Base-by-base conservation (phyloP, 345 rosid genomes). In the Capsella bursapastoris region DNA sequence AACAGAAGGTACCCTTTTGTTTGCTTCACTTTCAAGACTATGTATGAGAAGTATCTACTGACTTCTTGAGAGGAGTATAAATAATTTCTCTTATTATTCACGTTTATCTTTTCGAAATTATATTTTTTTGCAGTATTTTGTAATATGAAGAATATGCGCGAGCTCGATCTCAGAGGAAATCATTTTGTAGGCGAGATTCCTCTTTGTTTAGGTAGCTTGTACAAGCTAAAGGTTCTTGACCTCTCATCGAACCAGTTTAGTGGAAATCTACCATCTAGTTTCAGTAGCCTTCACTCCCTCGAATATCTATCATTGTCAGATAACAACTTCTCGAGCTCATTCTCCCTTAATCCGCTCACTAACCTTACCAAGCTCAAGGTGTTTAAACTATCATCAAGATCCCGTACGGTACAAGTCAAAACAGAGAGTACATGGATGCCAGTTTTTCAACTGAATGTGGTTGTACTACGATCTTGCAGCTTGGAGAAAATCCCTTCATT, bases 361-460 rank as follows among this genome's bases (percentile, higher is more conserved):
- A 78, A 72, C 58, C 81, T 65, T n/a, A 49, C 74, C 15, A 72
- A 52, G 22, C 78, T 78, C 45, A 63, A 53, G 66, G 74, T 78
- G 22, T 10, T 78, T 1, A 43, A 68, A 60, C 27, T 68, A n/a
- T 34, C 58, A 32, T 32, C 75, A 15, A 53, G 13, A 51, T 52
- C 70, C 1, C 25, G 12, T 55, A 32, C 1, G 15, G 0, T 76
- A 40, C 50, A 62, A 41, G 65, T 69, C 3, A 43, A 69, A n/a
- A 34, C 12, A 11, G 45, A 62, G 4, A 38, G 25, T 62, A 18
- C 0, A 0, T 60, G 47, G 81, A 1, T 8, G 40, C 78, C 78
- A 57, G 37, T 11, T 0, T 60, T 72, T 60, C 81, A 78, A 6
- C 3, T 78, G 9, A 66, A 40, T 34, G 47, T 58, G 52, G 22